Conservation (phyloP, 345 rosid species). For the Cochlearia excelsa region DNA sequence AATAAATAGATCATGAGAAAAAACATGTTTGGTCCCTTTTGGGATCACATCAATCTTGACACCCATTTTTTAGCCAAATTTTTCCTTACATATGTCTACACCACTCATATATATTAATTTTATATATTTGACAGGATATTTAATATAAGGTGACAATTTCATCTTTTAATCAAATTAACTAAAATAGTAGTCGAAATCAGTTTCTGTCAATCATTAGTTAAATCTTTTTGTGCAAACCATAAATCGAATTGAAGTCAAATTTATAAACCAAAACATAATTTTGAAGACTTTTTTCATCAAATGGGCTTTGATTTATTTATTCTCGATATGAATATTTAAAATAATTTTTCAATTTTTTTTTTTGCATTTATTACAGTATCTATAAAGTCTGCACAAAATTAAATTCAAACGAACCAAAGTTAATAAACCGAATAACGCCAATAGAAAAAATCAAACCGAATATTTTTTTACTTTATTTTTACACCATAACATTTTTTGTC, state of each 20-base stretch:
- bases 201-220: background rate
- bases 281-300: background rate
- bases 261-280: background rate
- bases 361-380: background rate
- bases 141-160: conserved; percentile 9
- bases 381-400: background rate
- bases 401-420: background rate
- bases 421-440: background rate
- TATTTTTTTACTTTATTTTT: background rate
- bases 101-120: conserved; percentile 14
- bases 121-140: background rate
- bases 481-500: conserved; percentile 9
- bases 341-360: background rate
- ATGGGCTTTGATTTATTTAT: background rate
- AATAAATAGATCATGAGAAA: conserved; percentile 13
- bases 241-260: background rate
- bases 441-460: background rate
- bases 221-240: background rate
- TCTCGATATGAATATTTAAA: no score
- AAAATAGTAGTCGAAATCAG: background rate
- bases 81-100: conserved; percentile 9
- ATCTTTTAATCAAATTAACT: background rate
- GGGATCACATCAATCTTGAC: conserved; percentile 31
- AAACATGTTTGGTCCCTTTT: conserved; percentile 21
- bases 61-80: background rate